Conservation (phyloP, 2,329 filamentous ascomycete genomes). For the Fulvia fulva region DNA sequence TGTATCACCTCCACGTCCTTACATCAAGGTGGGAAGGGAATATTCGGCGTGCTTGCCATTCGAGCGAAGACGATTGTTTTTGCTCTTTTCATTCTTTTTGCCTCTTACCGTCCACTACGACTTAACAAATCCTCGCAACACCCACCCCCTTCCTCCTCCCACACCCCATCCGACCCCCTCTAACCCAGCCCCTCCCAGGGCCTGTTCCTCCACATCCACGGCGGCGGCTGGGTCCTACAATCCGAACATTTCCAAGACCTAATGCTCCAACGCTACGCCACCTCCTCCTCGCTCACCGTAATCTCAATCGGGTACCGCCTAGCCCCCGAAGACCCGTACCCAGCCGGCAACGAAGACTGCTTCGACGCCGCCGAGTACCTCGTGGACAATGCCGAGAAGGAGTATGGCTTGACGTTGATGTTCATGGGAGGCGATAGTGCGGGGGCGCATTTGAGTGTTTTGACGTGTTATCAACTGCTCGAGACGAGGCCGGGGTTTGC, state of each 20-base stretch:
- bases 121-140: too few relatives aligned
- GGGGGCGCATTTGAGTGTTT: constrained; percentile 48
- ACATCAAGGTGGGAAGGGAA: too few relatives aligned
- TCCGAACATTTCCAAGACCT: constrained; percentile 43
- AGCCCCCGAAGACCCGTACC: constrained; percentile 57
- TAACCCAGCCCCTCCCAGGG: too few relatives aligned
- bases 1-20: too few relatives aligned
- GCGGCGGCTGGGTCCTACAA: constrained; percentile 45
- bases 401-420: constrained; percentile 40
- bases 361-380: constrained; percentile 55
- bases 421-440: constrained; percentile 51
- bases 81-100: too few relatives aligned
- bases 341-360: constrained; percentile 53
- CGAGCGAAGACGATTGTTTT: too few relatives aligned
- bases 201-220: constrained; percentile 55
- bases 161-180: too few relatives aligned
- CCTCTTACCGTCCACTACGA: too few relatives aligned
- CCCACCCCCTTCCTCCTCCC: too few relatives aligned
- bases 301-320: constrained; percentile 58
- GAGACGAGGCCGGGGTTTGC: constrained; percentile 37
- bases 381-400: constrained; percentile 42
- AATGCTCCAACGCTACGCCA: constrained; percentile 49
- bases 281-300: constrained; percentile 46
- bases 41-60: too few relatives aligned
- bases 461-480: constrained; percentile 48